These are phyloP conservation scores for Phaeosphaeria sp. DNA, from an alignment of 2,329 filamentous ascomycete species.

Conservation along the genomic window DNA sequence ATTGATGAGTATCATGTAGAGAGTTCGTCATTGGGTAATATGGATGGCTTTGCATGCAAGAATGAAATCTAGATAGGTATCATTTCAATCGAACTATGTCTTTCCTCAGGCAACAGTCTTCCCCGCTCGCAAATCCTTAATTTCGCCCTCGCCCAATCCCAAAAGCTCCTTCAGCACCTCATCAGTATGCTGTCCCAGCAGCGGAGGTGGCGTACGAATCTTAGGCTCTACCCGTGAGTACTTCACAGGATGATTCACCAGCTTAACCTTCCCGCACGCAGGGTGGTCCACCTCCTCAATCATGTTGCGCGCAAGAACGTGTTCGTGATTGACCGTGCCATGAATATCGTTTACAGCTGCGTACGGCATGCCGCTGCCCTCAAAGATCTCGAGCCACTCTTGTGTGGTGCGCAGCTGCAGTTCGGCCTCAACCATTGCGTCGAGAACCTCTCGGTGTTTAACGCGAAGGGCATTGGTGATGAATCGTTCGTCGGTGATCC, in stretches of 20 bases:
- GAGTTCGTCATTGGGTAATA: neutral
- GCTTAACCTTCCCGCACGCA: constrained; percentile 79
- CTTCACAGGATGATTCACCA: constrained; percentile 94
- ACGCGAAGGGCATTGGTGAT: constrained; percentile 65
- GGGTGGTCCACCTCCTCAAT: constrained; percentile 84
- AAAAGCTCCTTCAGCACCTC: constrained; percentile 41
- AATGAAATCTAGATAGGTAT: neutral
- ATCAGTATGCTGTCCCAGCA: constrained; percentile 62
- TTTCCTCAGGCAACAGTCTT: constrained; percentile 17
- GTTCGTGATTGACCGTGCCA: constrained; percentile 79
- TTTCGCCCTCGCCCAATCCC: constrained; percentile 30
- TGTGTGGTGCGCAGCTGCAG: constrained; percentile 79
- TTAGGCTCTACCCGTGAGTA: constrained; percentile 82
- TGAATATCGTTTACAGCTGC: constrained; percentile 93
- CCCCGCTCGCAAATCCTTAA: constrained; percentile 17
- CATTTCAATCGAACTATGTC: neutral
- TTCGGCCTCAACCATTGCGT: constrained; percentile 76
- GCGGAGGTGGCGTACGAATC: constrained; percentile 79
- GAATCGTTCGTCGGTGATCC: constrained; percentile 63
- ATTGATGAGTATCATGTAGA: neutral
- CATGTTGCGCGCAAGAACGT: constrained; percentile 82
- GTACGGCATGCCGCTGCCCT: constrained; percentile 92
- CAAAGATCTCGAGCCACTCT: constrained; percentile 85
- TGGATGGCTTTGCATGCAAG: neutral
- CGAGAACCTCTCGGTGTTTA: constrained; percentile 75